Evolutionary conservation across 2,329 filamentous ascomycete genomes (phyloP), one percentile per base, ranked within the genome.

Genomic region (Leptographium galeiforme): DNA sequence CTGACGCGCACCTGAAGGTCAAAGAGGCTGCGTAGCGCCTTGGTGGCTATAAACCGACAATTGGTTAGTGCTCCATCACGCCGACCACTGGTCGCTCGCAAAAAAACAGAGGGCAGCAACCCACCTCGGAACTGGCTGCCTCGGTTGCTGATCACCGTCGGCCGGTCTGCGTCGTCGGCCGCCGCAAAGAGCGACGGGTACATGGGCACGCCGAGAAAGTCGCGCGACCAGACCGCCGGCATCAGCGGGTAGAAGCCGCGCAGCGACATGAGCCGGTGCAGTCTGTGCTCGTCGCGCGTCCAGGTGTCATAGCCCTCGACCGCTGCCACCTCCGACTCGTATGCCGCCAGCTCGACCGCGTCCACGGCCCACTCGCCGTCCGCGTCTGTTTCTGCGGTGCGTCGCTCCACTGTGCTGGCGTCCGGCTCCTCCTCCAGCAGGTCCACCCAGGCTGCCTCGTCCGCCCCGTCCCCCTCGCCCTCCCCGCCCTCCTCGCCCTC

Each of bases 181-280:
- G 61, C 61, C 11, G 64, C 61, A 55, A 67, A 68, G 18, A 69
- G 60, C 19, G 62, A 57, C 8, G 61, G 60, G 8, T 63, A 62
- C 54, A 68, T 58, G 2, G 65, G 64, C 56, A 66, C 63, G 48
- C 65, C 66, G 50, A 60, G 57, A 52, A 67, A 66, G 54, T 63
- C 61, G 51, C 63, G 54, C 38, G 55, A 56, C 67, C 66, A 68
- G 13, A 56, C 58, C 3, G 61, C 63, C 12, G 63, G 62, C 51
- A 69, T 59, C 58, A 69, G 61, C 6, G 66, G 66, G 51, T 67
- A 64, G 36, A 61, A 57, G 2, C 67, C 67, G 46, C 66, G 64
- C 54, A 69, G 61, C 16, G 62, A 63, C 25, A 68, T 58, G 48
- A 68, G 59, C 45, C 62, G 64, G 58, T 68, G 66, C 19, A 68